Conservation (phyloP, 2,329 filamentous ascomycete species). For the Aspergillus brunneoviolaceus region DNA sequence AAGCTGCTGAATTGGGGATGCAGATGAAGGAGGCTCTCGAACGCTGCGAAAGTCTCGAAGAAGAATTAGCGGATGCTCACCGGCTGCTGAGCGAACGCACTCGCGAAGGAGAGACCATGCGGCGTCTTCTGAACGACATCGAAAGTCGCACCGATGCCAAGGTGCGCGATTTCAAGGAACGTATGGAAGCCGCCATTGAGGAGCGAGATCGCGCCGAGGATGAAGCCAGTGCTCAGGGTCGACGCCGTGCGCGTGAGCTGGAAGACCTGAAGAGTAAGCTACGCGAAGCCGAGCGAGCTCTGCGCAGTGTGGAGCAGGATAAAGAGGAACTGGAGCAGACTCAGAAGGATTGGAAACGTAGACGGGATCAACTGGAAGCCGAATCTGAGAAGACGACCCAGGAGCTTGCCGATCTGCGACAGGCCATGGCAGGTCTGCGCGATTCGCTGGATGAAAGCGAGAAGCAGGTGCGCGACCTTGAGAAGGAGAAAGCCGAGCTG, state of each 20-base stretch:
- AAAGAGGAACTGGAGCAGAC: slow-evolving; percentile 73
- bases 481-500: slow-evolving; percentile 76
- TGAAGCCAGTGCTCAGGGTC: slow-evolving; percentile 74
- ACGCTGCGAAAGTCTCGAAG: slow-evolving; percentile 81
- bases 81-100: slow-evolving; percentile 82
- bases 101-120: slow-evolving; percentile 92
- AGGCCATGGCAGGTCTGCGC: slow-evolving; percentile 74
- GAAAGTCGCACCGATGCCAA: slow-evolving; percentile 78
- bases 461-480: slow-evolving; percentile 75
- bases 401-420: slow-evolving; percentile 73
- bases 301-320: slow-evolving; percentile 69
- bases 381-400: slow-evolving; percentile 66
- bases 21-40: slow-evolving; percentile 88
- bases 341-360: slow-evolving; percentile 71
- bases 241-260: slow-evolving; percentile 75
- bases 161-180: slow-evolving; percentile 82
- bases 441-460: slow-evolving; percentile 85
- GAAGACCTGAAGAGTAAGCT: slow-evolving; percentile 80
- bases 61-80: slow-evolving; percentile 87
- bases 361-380: slow-evolving; percentile 73
- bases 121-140: slow-evolving; percentile 79
- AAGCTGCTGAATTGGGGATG: slow-evolving; percentile 80
- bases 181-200: slow-evolving; percentile 86
- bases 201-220: slow-evolving; percentile 92
- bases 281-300: slow-evolving; percentile 75